These are phyloP conservation scores for Papilionanthe hybrid DNA, from an alignment of 116 monocot genomes.

Conservation along the genomic window DNA sequence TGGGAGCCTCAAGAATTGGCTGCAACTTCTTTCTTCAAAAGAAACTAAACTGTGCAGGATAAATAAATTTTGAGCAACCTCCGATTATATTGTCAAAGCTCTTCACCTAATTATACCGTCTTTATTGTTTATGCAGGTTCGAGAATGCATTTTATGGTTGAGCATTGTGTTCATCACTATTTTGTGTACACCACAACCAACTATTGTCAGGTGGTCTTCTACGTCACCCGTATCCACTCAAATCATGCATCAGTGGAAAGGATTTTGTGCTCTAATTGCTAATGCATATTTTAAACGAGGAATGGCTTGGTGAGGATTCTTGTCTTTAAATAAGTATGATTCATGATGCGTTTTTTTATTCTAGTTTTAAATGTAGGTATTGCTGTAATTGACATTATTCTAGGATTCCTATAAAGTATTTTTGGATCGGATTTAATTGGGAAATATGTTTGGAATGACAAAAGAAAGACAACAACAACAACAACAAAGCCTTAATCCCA, in stretches of 20 bases:
- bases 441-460: no score
- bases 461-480: no score
- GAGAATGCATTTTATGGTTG: conserved; percentile 86
- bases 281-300: conserved; percentile 89
- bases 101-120: not conserved
- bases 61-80: not conserved
- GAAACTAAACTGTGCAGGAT: no score
- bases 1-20: no score
- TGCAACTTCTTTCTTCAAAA: no score
- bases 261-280: conserved; percentile 86
- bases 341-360: no score
- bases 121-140: conserved; percentile 34
- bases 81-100: not conserved
- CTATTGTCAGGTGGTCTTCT: conserved; percentile 81
- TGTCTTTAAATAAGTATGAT: no score
- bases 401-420: no score
- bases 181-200: conserved; percentile 86
- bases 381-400: no score
- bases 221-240: conserved; percentile 61
- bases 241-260: conserved; percentile 82
- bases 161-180: conserved; percentile 92
- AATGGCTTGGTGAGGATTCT: conserved; percentile 74
- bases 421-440: no score
- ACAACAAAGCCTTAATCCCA: no score
- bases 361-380: no score